phyloP scores from a whole-genome alignment of 2,329 filamentous ascomycete species.

The Alternaria triticina region DNA sequence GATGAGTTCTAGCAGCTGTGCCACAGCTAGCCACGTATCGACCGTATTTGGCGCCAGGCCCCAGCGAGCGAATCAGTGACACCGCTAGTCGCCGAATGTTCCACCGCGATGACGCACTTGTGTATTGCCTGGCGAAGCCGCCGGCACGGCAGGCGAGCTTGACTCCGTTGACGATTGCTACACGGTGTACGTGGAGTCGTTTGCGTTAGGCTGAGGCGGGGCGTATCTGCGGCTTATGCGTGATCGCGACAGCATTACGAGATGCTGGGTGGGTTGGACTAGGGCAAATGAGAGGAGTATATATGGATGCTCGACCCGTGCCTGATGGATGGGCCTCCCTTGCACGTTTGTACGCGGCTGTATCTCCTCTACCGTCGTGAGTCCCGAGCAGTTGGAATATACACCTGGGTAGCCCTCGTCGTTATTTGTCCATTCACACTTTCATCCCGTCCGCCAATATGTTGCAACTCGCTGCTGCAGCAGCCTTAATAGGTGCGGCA shows the following conservation, averaged over 20 bases:
- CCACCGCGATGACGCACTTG: conserved; percentile 9
- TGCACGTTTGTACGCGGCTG: neutral
- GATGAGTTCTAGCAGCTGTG: neutral
- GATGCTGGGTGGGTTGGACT: neutral
- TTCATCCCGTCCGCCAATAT: conserved; percentile 14
- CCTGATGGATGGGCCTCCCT: neutral
- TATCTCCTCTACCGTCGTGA: neutral
- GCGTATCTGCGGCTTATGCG: neutral
- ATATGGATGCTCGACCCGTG: conserved; percentile 1
- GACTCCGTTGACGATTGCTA: neutral
- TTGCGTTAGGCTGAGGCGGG: conserved; percentile 3
- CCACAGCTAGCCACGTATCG: neutral
- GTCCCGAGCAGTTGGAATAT: neutral
- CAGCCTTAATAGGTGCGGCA: conserved; percentile 29
- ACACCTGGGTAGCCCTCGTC: neutral
- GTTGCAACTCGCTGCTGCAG: conserved; percentile 27
- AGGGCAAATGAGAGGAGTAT: conserved; percentile 1
- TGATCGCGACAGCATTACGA: conserved; percentile 1
- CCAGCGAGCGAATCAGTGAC: neutral
- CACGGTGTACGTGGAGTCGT: neutral
- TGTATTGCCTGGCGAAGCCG: neutral
- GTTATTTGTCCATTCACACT: neutral
- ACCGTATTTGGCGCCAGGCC: neutral
- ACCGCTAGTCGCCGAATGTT: conserved; percentile 4
- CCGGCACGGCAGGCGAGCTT: neutral